phyloP scores from a whole-genome alignment of 176 grass and related monocot genomes.

The Eragrostis nindensis region DNA sequence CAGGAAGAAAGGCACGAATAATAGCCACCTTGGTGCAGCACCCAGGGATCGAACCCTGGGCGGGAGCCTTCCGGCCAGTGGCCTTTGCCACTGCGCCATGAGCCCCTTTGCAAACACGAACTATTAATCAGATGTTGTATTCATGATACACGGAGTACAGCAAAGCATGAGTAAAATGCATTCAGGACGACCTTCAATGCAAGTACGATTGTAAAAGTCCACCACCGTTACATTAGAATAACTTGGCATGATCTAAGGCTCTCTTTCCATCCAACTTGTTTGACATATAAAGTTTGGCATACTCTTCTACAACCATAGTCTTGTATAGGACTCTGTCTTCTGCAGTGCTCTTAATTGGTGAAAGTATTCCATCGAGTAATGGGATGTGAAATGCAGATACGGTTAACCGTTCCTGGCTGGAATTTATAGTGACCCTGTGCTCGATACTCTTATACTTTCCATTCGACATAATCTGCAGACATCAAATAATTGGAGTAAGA shows the following conservation, averaged over 20 bases:
- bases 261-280: slow-evolving; percentile 37
- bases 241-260: slow-evolving; percentile 25
- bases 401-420: slow-evolving; percentile 40
- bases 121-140: no score
- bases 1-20: no score
- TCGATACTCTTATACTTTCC: slow-evolving; percentile 62
- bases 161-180: not conserved
- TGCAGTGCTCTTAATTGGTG: not conserved
- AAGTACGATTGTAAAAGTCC: not conserved
- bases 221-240: not conserved
- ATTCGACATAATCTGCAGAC: slow-evolving; percentile 46
- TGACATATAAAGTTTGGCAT: slow-evolving; percentile 1
- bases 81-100: no score
- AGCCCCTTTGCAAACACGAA: no score
- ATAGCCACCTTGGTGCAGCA: no score
- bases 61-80: no score
- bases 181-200: not conserved
- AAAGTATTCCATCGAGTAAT: not conserved
- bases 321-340: slow-evolving; percentile 17
- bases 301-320: not conserved
- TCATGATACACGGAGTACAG: no score
- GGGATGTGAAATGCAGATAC: slow-evolving; percentile 43
- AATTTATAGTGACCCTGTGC: slow-evolving; percentile 52
- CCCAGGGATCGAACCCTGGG: no score
- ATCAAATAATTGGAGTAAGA: not conserved